A percentile compares a stretch with the other conserved stretches of the same genome.
Conservation (phyloP, 1,284 basidiomycete genomes). For the Cutaneotrichosporon mucoides region DNA sequence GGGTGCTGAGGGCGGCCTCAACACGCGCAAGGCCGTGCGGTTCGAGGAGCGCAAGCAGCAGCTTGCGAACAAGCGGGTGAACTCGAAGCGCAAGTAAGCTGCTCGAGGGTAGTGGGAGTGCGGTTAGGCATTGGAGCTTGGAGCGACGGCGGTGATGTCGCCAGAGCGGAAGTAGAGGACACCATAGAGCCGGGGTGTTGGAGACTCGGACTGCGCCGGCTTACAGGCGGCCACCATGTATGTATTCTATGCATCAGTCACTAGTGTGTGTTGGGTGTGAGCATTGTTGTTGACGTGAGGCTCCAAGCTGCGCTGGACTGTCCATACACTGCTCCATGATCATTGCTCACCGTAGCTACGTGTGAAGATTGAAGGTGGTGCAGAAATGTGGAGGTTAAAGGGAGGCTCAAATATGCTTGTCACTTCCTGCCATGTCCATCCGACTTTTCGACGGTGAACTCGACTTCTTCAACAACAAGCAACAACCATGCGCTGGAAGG, state of each 20-base stretch:
- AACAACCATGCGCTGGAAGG: constrained; percentile 9
- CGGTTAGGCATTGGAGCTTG: too few relatives aligned
- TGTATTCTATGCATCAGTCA: constrained; percentile 1
- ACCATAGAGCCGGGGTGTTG: too few relatives aligned
- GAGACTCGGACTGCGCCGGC: background rate
- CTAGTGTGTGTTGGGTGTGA: background rate
- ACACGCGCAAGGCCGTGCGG: constrained; percentile 77
- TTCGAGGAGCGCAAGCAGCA: constrained; percentile 46
- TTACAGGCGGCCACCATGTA: background rate
- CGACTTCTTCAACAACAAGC: background rate
- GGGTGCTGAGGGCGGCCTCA: constrained; percentile 55
- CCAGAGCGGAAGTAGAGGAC: too few relatives aligned
- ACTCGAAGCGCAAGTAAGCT: background rate
- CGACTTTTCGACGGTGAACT: background rate
- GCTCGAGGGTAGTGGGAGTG: too few relatives aligned
- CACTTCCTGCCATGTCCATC: background rate
- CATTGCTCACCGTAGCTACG: too few relatives aligned
- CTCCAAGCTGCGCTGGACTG: too few relatives aligned
- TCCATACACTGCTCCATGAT: too few relatives aligned
- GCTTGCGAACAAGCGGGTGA: constrained; percentile 10
- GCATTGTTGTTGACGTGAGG: too few relatives aligned
- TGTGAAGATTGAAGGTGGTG: background rate
- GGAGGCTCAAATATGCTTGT: background rate
- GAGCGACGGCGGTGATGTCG: too few relatives aligned
- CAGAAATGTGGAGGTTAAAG: background rate